Base-by-base conservation (phyloP, 139 green algal species). In the Asterochloris erici region DNA sequence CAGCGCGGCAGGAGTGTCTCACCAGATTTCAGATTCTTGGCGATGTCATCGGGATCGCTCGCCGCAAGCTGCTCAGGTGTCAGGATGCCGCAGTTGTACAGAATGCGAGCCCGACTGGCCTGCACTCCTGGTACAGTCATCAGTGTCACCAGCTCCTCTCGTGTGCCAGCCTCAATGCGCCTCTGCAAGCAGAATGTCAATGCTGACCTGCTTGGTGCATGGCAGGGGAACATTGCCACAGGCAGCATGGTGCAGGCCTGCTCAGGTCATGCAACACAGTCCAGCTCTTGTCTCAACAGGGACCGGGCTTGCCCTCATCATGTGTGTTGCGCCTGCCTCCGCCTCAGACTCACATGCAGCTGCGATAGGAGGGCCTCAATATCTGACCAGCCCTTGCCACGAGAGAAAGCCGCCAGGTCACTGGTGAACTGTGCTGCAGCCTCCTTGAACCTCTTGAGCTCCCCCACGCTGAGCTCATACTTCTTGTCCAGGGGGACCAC, bases 331-430 rank as follows among this genome's bases (percentile, higher is more conserved):
- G 38, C 4, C 38, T 54, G 2, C 4, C 6, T 54, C 6, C 6
- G 38, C 38, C 38, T 54, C 38, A 54, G 15, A 0, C 81, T 27
- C 62, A 90, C 89, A 82, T 95, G 91, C 84, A 97, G 96, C 78
- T 92, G 90, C 24, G 89, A 77, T 15, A 98, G 87, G 28, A 98
- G 85, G 0, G 88, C 69, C 84, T 96, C 90, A 82, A 98, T 79
- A 85, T 94, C 87, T 13, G 64, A 47, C 89, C 90, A 96, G 68
- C 91, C 90, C 84, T 96, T 81, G 78, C 92, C 88, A 75, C 93
- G 91, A 80, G 94, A 98, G 80, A 98, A 98, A 73, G 89, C 86
- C 0, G 90, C 87, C 28, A 95, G 88, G 89, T 94, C 96, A 82
- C 66, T 81, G 0, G 94, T 90, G 77, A 93, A 94, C 64, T 85